Base-by-base conservation (phyloP, 148 eudicot genomes). In the Amaranthus cruentus region DNA sequence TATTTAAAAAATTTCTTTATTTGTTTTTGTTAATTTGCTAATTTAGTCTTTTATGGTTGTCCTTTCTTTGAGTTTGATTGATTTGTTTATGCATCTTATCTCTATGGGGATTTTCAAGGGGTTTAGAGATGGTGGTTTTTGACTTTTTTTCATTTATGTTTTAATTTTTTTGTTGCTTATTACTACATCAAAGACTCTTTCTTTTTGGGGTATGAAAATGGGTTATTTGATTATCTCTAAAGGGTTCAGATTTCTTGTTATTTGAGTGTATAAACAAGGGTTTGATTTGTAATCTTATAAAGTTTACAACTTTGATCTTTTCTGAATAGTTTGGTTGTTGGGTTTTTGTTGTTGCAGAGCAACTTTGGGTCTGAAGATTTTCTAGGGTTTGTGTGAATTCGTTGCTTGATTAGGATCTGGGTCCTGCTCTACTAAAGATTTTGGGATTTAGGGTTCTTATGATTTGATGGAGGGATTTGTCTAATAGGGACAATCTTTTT, bases 401-500 rank as follows among this genome's bases (percentile, higher is more conserved):
- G 53, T 54, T 7, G 52, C 54, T 10, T 70, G 48, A 55, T 70
- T 63, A 62, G 63, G 53, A 11, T 69, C 7, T 69, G 68, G 44
- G 3, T 59, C 47, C 2, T 68, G 47, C 46, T 8, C 4, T 43
- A 48, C 46, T 79, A 15, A 51, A 18, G 69, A 14, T 18, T 75
- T 15, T 18, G 66, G 18, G 46, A 12, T 48, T 60, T 72, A 13
- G 56, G 54, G 59, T 18, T 60, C 1, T 51, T 28, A 43, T 72
- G 80, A 81, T 89, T 77, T 70, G 76, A 70, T 78, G 78, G 75
- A 61, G 55, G 71, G 52, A 53, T 76, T 64, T 52, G 56, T 65
- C 28, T 75, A 69, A 74, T 80, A 75, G 72, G 75, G 60, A 47
- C 51, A 69, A 76, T 73, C 15, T 73, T 63, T 76, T 64, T 60